phyloP scores from a whole-genome alignment of 2,329 filamentous ascomycete genomes.

The Claviceps purpurea region DNA sequence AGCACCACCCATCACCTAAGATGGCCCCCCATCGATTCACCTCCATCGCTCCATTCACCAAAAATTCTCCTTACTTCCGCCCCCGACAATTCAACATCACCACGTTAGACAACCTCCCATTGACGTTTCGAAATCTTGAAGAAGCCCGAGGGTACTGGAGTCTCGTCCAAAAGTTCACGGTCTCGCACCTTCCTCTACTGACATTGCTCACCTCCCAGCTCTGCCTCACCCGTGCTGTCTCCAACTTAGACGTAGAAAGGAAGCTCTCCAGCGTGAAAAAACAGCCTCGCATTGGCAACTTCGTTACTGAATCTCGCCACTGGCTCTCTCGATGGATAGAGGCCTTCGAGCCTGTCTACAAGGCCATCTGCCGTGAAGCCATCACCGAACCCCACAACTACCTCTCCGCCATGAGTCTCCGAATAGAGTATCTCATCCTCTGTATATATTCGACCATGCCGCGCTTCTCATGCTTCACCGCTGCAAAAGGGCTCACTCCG shows the following conservation, averaged over 20 bases:
- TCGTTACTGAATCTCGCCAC: constrained; percentile 22
- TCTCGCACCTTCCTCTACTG: constrained; percentile 22
- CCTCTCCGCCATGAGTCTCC: constrained; percentile 25
- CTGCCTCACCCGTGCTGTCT: constrained; percentile 14
- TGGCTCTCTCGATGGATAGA: constrained; percentile 27
- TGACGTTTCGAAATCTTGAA: constrained; percentile 17
- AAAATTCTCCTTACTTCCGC: constrained; percentile 24
- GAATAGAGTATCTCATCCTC: constrained; percentile 29
- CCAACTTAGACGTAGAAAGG: constrained; percentile 15
- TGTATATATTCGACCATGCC: constrained; percentile 25
- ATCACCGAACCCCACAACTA: constrained; percentile 14
- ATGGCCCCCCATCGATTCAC: constrained; percentile 13
- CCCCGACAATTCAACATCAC: constrained; percentile 18
- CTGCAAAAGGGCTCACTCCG: constrained; percentile 25
- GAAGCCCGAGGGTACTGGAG: constrained; percentile 26
- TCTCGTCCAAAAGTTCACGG: constrained; percentile 23
- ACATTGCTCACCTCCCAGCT: constrained; percentile 19
- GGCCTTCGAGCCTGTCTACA: constrained; percentile 24
- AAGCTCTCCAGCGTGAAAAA: constrained; percentile 19
- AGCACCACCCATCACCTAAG: constrained; percentile 9
- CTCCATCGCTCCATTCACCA: constrained; percentile 23
- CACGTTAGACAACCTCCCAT: constrained; percentile 20
- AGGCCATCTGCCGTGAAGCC: constrained; percentile 13
- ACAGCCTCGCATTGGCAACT: constrained; percentile 17
- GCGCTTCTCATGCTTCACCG: constrained; percentile 22